Conservation (phyloP, 768 basidiomycete species). For the Tricholomella constricta region DNA sequence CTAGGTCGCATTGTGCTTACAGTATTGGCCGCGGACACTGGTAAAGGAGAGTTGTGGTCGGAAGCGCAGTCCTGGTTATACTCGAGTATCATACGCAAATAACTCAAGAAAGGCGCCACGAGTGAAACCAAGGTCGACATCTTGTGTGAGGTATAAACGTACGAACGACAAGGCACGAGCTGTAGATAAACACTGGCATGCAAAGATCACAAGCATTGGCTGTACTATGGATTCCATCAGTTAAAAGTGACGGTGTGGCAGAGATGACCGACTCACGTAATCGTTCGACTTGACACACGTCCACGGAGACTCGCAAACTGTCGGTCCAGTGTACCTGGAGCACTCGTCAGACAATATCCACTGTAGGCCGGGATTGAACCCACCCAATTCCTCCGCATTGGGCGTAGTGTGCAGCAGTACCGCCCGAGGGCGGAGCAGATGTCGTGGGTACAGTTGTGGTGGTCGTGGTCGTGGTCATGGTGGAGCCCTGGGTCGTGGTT, state of each 20-base stretch:
- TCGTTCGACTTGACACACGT: slow-evolving; percentile 34
- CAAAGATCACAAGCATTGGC: too few relatives aligned
- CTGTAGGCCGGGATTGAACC: too few relatives aligned
- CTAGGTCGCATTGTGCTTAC: slow-evolving; percentile 18
- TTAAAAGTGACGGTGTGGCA: neutral
- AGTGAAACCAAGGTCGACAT: too few relatives aligned
- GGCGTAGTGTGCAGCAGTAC: slow-evolving; percentile 41
- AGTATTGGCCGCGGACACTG: slow-evolving; percentile 40
- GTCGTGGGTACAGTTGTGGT: slow-evolving; percentile 19
- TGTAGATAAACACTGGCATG: too few relatives aligned
- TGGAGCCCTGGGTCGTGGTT: slow-evolving; percentile 13
- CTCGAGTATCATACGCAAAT: too few relatives aligned
- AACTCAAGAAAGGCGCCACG: too few relatives aligned
- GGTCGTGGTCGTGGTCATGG: slow-evolving; percentile 17
- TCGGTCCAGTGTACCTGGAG: slow-evolving; percentile 33
- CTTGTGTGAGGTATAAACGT: too few relatives aligned
- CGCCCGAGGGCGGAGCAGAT: slow-evolving; percentile 14
- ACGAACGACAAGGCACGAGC: too few relatives aligned
- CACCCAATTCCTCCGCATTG: too few relatives aligned
- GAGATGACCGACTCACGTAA: slow-evolving; percentile 27
- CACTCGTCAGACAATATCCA: slow-evolving; percentile 15
- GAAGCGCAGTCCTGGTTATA: too few relatives aligned
- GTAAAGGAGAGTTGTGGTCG: slow-evolving; percentile 46
- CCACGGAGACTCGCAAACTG: slow-evolving; percentile 33
- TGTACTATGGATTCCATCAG: slow-evolving; percentile 18